Evolutionary conservation across 2,329 filamentous ascomycete genomes (phyloP), one percentile per base, ranked within the genome.

Genomic region (Thermothelomyces thermophilus): DNA sequence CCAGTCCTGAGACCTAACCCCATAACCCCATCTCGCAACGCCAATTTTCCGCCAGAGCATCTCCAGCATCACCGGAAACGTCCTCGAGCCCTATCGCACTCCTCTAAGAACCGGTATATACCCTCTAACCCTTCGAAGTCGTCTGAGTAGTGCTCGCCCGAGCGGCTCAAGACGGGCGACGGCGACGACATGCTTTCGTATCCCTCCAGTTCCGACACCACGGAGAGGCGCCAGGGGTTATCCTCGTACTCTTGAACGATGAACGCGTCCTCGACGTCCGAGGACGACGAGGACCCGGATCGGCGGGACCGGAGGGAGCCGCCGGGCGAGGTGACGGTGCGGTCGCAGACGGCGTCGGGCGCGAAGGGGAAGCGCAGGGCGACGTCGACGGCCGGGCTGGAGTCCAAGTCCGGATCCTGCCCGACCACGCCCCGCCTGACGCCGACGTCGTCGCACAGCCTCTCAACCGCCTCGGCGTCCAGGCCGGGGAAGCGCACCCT

Each of bases 401-500:
- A 62, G 48, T 87, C 80, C 59, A 95, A 95, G 16, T 84, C 82
- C 28, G 67, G 55, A 56, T 97, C 93, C 69, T 97, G 85, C 11
- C 77, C 72, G 3, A 97, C 79, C 3, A 87, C 71, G 1, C 93
- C 93, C 46, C 89, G 78, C 55, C 84, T 81, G 7, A 98, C 76
- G n/a, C 86, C 87, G 10, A 95, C 76, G 64, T 98, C 93, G 41
- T 88, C 82, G 64, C 90, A 96, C 1, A 98, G 76, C 3, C 76
- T 74, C 63, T 95, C 88, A 0, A 95, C 86, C 0, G 87, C 87
- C 14, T 84, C 80, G 0, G 82, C 82, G 61, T 97, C 91, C 54
- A 93, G 90, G 3, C 93, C 93, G 0, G 90, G 90, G 62, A 98
- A 97, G 26, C 90, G 84, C 2, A 97, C 82, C 30, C 90, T 82